Evolutionary conservation across 768 basidiomycete genomes (phyloP).

Genomic region (Glaciozyma martinii): DNA sequence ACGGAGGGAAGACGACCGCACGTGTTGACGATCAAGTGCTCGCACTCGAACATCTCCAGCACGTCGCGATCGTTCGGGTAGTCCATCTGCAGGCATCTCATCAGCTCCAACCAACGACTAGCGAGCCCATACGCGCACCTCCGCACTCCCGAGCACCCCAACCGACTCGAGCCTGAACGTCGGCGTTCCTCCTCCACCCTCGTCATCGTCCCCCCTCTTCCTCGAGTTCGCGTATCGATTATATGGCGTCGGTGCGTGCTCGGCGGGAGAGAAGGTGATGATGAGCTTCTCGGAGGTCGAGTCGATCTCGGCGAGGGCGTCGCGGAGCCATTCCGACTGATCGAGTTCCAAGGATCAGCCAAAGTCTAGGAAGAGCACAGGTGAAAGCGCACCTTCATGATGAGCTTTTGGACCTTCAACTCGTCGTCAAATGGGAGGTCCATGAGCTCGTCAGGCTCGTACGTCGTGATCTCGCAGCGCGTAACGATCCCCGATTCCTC

Average conservation of each 20-base stretch:
- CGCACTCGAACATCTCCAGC: constrained; percentile 80
- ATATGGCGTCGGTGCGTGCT: constrained; percentile 14
- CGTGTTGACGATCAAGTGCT: constrained; percentile 59
- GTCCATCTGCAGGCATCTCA: constrained; percentile 59
- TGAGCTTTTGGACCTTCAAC: constrained; percentile 66
- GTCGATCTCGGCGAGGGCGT: constrained; percentile 84
- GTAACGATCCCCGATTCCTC: constrained; percentile 74
- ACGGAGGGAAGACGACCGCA: constrained; percentile 38
- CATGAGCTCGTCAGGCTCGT: constrained; percentile 68
- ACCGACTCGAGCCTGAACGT: constrained; percentile 71
- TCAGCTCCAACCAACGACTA: constrained; percentile 1
- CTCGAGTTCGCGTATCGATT: neutral
- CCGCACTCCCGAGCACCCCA: constrained; percentile 75
- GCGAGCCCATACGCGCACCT: constrained; percentile 45
- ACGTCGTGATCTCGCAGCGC: constrained; percentile 75
- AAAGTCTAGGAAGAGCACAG: neutral
- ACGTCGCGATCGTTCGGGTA: constrained; percentile 85
- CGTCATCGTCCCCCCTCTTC: constrained; percentile 32
- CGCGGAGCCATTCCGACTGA: constrained; percentile 86
- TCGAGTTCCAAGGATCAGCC: neutral
- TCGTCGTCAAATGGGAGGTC: constrained; percentile 69
- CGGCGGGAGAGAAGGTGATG: constrained; percentile 64
- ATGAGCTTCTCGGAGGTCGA: constrained; percentile 76
- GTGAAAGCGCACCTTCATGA: constrained; percentile 62
- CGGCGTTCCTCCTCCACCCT: constrained; percentile 43